Conservation (phyloP, 176 grass and related monocot genomes). For the Juncus effusus region DNA sequence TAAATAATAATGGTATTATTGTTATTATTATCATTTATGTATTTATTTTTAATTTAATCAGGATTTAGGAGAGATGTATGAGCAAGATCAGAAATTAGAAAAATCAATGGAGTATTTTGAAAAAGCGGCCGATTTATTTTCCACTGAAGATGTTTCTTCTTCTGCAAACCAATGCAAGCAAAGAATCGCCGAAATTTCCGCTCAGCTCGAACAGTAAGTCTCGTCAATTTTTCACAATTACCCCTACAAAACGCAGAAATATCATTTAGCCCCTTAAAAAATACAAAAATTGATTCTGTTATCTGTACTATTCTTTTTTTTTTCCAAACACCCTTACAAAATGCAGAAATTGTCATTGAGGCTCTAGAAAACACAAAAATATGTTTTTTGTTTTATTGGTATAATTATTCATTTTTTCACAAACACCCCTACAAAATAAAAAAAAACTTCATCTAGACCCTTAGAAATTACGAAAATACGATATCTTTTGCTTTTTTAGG, state of each 20-base stretch:
- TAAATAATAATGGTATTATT: background rate
- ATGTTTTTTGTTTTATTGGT: no score
- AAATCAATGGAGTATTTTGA: constrained; percentile 85
- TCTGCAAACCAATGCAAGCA: constrained; percentile 83
- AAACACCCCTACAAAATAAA: no score
- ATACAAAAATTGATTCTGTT: no score
- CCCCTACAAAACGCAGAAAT: background rate
- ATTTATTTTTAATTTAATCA: constrained; percentile 14
- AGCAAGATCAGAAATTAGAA: constrained; percentile 77
- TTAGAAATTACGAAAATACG: no score
- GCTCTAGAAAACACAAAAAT: no score
- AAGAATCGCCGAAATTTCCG: constrained; percentile 84
- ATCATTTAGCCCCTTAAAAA: no score
- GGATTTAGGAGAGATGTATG: constrained; percentile 93
- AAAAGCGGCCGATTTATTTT: constrained; percentile 76
- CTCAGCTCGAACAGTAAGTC: constrained; percentile 93
- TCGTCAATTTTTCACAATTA: constrained; percentile 22
- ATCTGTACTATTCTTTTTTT: no score
- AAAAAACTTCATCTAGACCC: no score
- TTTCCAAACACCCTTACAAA: no score
- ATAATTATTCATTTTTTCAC: no score
- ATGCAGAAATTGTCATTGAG: background rate
- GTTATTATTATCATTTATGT: background rate
- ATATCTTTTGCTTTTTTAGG: no score
- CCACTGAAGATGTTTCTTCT: constrained; percentile 77